Conservation (phyloP, 108 stramenopile species). For the Cyclostephanos invisitatus region DNA sequence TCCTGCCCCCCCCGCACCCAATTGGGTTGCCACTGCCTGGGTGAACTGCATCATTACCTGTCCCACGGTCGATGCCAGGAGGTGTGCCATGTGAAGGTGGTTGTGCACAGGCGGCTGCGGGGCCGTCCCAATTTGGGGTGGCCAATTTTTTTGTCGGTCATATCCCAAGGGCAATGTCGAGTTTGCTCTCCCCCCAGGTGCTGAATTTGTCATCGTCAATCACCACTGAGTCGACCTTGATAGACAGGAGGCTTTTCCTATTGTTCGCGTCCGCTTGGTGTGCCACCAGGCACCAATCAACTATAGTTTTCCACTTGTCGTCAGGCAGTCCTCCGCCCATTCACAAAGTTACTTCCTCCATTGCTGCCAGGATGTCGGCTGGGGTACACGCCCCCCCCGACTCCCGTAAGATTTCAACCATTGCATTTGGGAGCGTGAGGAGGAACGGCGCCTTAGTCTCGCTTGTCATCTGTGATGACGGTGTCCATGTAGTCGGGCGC, state of each 20-base stretch:
- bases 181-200: background rate
- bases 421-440: background rate
- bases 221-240: background rate
- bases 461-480: background rate
- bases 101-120: no score
- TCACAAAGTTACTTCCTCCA: background rate
- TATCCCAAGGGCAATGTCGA: no score
- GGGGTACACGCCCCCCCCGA: no score
- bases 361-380: background rate
- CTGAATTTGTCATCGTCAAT: background rate
- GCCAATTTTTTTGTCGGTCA: no score
- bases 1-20: no score
- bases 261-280: background rate
- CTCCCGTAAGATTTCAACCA: no score
- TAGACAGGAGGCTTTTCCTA: background rate
- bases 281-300: background rate
- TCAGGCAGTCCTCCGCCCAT: background rate
- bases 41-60: no score
- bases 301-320: background rate
- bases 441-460: background rate
- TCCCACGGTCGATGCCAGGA: no score
- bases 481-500: background rate
- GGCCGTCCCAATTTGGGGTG: no score
- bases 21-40: no score
- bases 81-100: no score